These are phyloP conservation scores for Hordeum marinum DNA, from an alignment of 176 grass and related monocot genomes.

Conservation along the genomic window DNA sequence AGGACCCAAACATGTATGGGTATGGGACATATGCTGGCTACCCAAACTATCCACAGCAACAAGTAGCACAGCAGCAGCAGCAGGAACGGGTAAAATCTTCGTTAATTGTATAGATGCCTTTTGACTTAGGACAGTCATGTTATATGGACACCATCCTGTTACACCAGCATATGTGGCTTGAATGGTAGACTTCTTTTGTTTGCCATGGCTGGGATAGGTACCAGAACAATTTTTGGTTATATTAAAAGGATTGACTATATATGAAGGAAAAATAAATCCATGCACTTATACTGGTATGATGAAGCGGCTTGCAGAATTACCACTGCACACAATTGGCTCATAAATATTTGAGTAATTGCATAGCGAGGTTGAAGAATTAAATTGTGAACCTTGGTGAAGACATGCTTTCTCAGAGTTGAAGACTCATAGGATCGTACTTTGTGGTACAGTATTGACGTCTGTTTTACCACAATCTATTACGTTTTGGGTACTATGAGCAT, in stretches of 20 bases:
- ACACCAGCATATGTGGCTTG: neutral
- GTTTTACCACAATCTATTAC: no score
- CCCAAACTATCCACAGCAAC: constrained; percentile 63
- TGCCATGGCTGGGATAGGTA: neutral
- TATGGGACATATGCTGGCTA: constrained; percentile 76
- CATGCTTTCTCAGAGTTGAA: no score
- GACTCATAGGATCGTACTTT: no score
- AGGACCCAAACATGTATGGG: constrained; percentile 90
- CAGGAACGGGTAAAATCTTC: constrained; percentile 54
- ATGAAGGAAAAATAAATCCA: no score
- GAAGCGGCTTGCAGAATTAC: neutral
- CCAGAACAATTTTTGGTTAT: neutral
- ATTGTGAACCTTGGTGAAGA: neutral
- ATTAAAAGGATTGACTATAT: neutral
- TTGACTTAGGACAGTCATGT: neutral
- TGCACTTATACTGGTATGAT: no score
- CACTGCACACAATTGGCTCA: neutral
- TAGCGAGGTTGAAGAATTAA: neutral
- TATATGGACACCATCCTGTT: neutral
- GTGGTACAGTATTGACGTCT: no score
- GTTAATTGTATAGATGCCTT: neutral
- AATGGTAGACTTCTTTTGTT: neutral
- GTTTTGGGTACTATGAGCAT: no score
- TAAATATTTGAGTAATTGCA: neutral
- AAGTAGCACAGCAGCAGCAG: constrained; percentile 37